phyloP scores from a whole-genome alignment of 805 yeast species.

The Saccharomyces eubayanus region DNA sequence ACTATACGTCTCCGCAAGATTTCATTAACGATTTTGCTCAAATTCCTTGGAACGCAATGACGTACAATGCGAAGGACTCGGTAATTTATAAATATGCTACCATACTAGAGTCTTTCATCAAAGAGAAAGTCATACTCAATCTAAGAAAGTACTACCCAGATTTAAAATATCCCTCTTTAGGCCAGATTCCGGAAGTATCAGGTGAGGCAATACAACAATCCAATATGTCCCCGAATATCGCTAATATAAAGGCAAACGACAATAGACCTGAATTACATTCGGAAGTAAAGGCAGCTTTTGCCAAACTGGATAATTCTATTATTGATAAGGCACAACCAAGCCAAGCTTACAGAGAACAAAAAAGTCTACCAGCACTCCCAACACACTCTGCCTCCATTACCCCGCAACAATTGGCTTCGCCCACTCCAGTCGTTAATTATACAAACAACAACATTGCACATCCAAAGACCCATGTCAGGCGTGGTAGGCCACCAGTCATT shows the following conservation, averaged over 20 bases:
- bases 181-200: conserved; percentile 52
- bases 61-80: conserved; percentile 66
- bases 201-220: conserved; percentile 9
- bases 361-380: neutral
- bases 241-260: neutral
- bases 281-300: neutral
- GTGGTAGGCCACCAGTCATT: conserved; percentile 33
- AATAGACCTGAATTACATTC: neutral
- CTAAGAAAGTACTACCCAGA: conserved; percentile 29
- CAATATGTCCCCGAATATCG: conserved; percentile 1
- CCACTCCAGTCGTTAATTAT: neutral
- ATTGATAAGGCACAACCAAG: neutral
- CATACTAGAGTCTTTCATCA: conserved; percentile 35
- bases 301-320: neutral
- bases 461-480: conserved; percentile 26
- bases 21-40: conserved; percentile 74
- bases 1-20: conserved; percentile 55
- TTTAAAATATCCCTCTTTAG: conserved; percentile 44
- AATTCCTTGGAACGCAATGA: conserved; percentile 83
- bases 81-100: conserved; percentile 61
- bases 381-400: conserved; percentile 7
- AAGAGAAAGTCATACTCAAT: conserved; percentile 30
- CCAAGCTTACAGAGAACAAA: neutral
- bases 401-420: conserved; percentile 5
- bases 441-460: conserved; percentile 11